Evolutionary conservation across 768 basidiomycete genomes (phyloP).

Genomic region (Trametes villosa): DNA sequence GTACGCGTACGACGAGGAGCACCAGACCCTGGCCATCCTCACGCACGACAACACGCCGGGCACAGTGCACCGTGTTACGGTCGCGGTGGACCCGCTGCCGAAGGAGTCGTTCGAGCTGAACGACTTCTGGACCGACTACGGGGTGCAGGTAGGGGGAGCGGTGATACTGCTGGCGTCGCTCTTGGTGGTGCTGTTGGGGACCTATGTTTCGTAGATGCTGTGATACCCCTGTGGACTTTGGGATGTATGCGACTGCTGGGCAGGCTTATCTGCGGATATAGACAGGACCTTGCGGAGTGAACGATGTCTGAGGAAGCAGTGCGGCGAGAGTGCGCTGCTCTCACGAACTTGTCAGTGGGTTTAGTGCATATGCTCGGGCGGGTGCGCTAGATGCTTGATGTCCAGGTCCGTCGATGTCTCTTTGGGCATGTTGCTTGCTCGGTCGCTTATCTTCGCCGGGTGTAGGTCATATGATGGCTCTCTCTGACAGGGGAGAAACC

Average conservation of each 20-base stretch:
- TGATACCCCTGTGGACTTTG: background rate
- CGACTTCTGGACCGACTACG: slow-evolving; percentile 67
- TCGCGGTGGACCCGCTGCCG: slow-evolving; percentile 60
- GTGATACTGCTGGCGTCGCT: slow-evolving; percentile 14
- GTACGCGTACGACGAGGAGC: slow-evolving; percentile 61
- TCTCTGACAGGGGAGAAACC: too few relatives aligned
- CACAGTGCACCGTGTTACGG: slow-evolving; percentile 51
- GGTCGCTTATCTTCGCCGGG: too few relatives aligned
- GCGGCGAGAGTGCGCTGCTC: too few relatives aligned
- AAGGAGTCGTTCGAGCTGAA: slow-evolving; percentile 58
- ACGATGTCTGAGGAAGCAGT: too few relatives aligned
- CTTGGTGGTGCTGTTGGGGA: slow-evolving; percentile 9
- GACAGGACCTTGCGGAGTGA: background rate
- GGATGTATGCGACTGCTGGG: background rate
- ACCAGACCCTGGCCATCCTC: slow-evolving; percentile 79
- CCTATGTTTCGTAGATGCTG: background rate
- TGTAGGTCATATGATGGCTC: too few relatives aligned
- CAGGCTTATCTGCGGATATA: background rate
- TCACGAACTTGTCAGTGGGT: too few relatives aligned
- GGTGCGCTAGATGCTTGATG: too few relatives aligned
- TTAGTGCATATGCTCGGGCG: too few relatives aligned
- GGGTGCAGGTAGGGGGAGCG: slow-evolving; percentile 21
- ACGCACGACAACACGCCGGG: slow-evolving; percentile 47
- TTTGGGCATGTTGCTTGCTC: too few relatives aligned
- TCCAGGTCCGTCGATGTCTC: too few relatives aligned